Evolutionary conservation across 805 yeast species (phyloP).

Genomic region (Blastobotrys peoriensis): DNA sequence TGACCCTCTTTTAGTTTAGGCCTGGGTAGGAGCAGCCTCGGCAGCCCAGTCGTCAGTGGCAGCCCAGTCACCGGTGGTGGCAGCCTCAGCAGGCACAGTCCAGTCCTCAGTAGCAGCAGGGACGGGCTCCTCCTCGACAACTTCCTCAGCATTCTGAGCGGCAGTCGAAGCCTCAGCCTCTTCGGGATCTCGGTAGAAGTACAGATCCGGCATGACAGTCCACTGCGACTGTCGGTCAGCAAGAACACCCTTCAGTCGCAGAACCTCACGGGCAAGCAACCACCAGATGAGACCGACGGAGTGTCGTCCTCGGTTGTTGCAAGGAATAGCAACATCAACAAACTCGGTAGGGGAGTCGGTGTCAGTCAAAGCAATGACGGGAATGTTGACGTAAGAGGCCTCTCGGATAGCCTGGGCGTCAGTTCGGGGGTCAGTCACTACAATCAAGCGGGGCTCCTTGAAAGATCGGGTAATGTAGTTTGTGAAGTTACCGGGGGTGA

Average conservation of each 20-base stretch:
- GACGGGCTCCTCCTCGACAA: constrained; percentile 70
- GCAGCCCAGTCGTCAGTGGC: constrained; percentile 41
- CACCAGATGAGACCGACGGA: constrained; percentile 99
- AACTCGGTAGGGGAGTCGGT: constrained; percentile 98
- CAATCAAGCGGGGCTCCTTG: constrained; percentile 99
- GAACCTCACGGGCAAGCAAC: constrained; percentile 98
- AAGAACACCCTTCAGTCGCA: constrained; percentile 96
- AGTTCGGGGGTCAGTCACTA: constrained; percentile 99
- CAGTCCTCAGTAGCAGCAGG: constrained; percentile 48
- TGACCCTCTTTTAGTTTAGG: too few species aligned
- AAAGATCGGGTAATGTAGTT: constrained; percentile 99
- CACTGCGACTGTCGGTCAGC: constrained; percentile 96
- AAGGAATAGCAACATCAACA: constrained; percentile 99
- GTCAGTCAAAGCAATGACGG: constrained; percentile 98
- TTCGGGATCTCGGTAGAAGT: constrained; percentile 99
- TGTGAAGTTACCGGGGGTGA: constrained; percentile 99
- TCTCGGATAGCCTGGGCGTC: constrained; percentile 99
- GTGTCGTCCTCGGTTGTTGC: constrained; percentile 99
- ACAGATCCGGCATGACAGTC: constrained; percentile 99
- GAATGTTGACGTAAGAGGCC: constrained; percentile 99
- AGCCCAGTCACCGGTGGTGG: constrained; percentile 55
- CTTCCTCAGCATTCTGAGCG: constrained; percentile 61
- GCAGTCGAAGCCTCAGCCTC: constrained; percentile 80
- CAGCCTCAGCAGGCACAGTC: constrained; percentile 29
- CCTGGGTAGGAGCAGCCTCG: constrained; percentile 27